Evolutionary conservation across 75 land plant species (phyloP).

Genomic region (Cunninghamia lanceolata): DNA sequence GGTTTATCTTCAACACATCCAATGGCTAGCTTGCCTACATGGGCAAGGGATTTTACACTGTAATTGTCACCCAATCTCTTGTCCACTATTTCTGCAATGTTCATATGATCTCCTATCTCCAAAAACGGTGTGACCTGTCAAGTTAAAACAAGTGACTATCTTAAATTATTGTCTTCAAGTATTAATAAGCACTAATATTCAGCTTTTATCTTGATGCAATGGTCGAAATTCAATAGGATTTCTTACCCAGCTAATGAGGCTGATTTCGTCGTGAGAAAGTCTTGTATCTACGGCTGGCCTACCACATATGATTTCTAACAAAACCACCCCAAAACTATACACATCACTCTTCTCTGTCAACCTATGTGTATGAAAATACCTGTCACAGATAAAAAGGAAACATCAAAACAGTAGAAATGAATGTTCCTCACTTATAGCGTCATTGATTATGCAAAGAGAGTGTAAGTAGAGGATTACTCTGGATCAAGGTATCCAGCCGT

Average conservation of each 20-base stretch:
- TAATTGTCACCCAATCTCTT: neutral
- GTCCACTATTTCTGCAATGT: conserved; percentile 10
- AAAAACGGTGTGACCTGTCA: neutral
- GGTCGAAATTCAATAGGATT: neutral
- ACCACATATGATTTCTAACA: neutral
- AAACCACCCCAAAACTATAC: conserved; percentile 12
- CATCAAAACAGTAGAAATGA: neutral
- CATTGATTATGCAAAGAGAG: neutral
- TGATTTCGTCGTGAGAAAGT: neutral
- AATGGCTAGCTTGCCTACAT: conserved; percentile 19
- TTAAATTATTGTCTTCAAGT: too few relatives aligned
- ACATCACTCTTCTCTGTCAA: conserved; percentile 13
- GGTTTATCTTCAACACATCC: conserved; percentile 18
- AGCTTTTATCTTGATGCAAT: too few relatives aligned
- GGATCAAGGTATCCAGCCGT: conserved; percentile 41
- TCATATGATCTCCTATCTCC: neutral
- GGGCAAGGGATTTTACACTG: conserved; percentile 11
- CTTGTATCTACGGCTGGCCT: neutral
- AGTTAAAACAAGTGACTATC: neutral
- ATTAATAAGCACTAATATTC: too few relatives aligned
- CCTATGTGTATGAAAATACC: conserved; percentile 2
- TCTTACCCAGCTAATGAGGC: neutral
- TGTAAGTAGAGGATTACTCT: conserved; percentile 17
- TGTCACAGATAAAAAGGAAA: neutral
- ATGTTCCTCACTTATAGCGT: too few relatives aligned